Base-by-base conservation (phyloP, 768 basidiomycete genomes). In the Mycena albidolilacea region DNA sequence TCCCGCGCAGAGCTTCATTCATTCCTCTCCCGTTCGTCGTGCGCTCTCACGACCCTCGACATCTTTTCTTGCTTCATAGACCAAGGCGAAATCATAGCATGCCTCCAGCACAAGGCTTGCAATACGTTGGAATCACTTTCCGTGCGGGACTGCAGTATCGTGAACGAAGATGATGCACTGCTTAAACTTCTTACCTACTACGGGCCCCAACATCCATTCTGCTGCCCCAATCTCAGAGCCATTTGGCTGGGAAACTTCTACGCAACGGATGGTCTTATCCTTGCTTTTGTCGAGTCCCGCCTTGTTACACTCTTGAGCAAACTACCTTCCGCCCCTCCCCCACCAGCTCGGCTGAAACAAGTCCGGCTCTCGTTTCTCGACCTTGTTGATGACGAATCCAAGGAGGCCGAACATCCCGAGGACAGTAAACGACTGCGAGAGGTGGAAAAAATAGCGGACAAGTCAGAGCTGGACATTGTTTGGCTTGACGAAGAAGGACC, bases 1-100 rank as follows among this genome's bases (percentile, higher is more conserved):
- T 30, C 30, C 30, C 30, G 30, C 30, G 30, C 57, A 8, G 21
- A 54, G 6, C 66, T 73, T 43, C 19, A n/a, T 11, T 64, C 67
- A 8, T 69, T 69, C 30, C 60, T 73, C 46, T 64, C 67, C 23
- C 72, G 72, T 12, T 73, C 72, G 19, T 50, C 67, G n/a, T 73
- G 72, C 48, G 58, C 11, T 38, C 57, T 73, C 0, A 48, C 9
- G 9, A 6, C 14, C 38, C 52, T 73, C 50, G 46, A 60, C 4
- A 61, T 73, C 2, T 39, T 43, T 48, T 48, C 65, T 15, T 50
- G 65, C 41, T 37, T 44, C 3, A 69, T 73, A 41, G 21, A 55
- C 17, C 63, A 65, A 60, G 37, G 23, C 6, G 17, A 69, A 3
- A 17, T 73, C 39, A 69, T 73, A 4, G 44, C 14, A 1, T 69